Evolutionary conservation across 2,329 filamentous ascomycete species (phyloP), one percentile per base, ranked within the genome.

Genomic region (Fusarium sp.): DNA sequence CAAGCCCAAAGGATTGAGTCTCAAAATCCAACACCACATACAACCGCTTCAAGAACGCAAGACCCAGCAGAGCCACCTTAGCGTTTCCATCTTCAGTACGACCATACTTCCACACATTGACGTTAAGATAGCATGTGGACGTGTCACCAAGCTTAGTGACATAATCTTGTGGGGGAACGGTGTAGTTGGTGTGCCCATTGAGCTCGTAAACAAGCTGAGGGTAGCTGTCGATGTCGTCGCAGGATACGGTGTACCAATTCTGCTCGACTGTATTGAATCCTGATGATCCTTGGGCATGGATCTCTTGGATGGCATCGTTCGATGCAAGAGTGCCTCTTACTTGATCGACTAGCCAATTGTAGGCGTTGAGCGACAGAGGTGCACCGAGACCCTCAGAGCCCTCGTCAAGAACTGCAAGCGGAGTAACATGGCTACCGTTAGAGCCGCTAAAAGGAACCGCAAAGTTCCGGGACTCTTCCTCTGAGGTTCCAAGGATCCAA

Each of bases 301-400:
- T 40, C 36, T 40, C 36, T 5, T 40, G 18, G 1, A 40, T 6
- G 18, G 36, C 20, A 20, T 40, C 36, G 36, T 40, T 40, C 36
- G 36, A 40, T 40, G 36, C 36, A 40, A 40, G 18, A 40, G 36
- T 40, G 18, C 36, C 36, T n/a, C 36, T 40, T 40, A 40, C 36
- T 40, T n/a, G 36, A 40, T 60, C 25, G 25, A 62, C 63, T 31
- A 69, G 45, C 35, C 66, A n/a, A 35, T 27, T 67, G 56, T 69
- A 69, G 2, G 18, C 63, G 35, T 67, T 69, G 14, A 62, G 29
- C 9, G 66, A 69, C 14, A 69, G 45, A 25, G 66, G 66, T 36
- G 66, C 66, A 9, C 63, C 66, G 13, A 66, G 35, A 8, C 66
- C 66, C n/a, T 69, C 66, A 47, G 63, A 69, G 31, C 66, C 66